Evolutionary conservation across 257 asterid species (phyloP).

Genomic region (Asclepias syriaca): DNA sequence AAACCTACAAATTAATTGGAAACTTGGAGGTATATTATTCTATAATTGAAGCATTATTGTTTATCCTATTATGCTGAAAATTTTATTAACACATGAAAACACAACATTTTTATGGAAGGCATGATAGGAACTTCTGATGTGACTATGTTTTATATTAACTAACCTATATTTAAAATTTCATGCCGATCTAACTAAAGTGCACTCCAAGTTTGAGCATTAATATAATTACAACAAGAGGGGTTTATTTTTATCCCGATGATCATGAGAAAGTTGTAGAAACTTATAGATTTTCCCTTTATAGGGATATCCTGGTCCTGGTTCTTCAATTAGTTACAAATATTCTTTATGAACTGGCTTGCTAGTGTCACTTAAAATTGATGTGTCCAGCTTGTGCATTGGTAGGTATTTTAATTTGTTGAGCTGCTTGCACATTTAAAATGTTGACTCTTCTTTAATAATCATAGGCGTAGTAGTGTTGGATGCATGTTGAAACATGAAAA

Average conservation of each 20-base stretch:
- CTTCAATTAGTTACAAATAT: background rate
- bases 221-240: background rate
- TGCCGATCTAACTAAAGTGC: background rate
- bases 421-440: background rate
- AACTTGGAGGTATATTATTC: conserved; percentile 71
- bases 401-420: background rate
- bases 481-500: background rate
- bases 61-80: background rate
- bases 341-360: background rate
- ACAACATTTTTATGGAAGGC: background rate
- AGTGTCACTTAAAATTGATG: background rate
- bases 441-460: background rate
- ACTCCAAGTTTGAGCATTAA: background rate
- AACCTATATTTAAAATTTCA: background rate
- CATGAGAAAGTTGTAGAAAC: background rate
- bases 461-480: background rate
- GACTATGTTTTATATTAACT: background rate
- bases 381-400: background rate
- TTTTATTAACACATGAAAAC: background rate
- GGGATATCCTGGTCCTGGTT: background rate
- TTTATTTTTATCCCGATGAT: background rate
- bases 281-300: background rate
- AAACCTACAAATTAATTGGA: conserved; percentile 58
- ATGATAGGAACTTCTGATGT: background rate
- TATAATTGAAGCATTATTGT: background rate